Base-by-base conservation (phyloP, 352 stramenopile species). In the Phytopythium chamaehyphon region DNA sequence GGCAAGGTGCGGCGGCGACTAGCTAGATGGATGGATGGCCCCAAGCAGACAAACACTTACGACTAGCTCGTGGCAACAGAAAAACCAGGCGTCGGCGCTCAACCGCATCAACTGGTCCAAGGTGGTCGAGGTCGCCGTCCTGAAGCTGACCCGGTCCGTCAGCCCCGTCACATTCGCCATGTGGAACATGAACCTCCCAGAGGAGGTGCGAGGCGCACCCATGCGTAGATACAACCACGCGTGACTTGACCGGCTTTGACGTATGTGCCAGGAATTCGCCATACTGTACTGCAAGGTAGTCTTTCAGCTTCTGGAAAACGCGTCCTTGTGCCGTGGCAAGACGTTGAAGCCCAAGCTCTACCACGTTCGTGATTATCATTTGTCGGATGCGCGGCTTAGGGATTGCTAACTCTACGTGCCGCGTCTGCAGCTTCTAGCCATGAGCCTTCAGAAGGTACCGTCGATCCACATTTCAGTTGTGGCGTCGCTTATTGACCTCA, bases 141-240 rank as follows among this genome's bases (percentile, higher is more conserved):
- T 76, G 4, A 71, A 73, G 33, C 72, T 91, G 14, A 80, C 48
- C 35, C 80, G 78, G 26, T 89, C 77, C 7, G 68, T 91, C 26
- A 76, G 64, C 54, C 64, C 81, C 10, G 62, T 76, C 36, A 87
- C 71, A 2, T 90, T 90, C 39, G 55, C 59, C 16, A 69, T 93
- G 45, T 93, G 82, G 82, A 75, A 76, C 40, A 90, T 89, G 77
- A 89, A 87, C 19, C 58, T 88, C 5, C 82, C 82, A 1, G 82
- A 93, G 52, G 82, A 90, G 65, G 78, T 86, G 33, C 7, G 62
- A 47, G 3, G 28, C 6, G 19, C 12, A 37, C 21, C 14, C 6
- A 21, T 45, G 0, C 9, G 48, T 28, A 2, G 4, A 15, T 24
- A 14, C 48, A 3, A 46, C n/a, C 28, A 3, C n/a, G 10, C 11